Base-by-base conservation (phyloP, 2,329 filamentous ascomycete species). In the Ceratocystis harringtonii region DNA sequence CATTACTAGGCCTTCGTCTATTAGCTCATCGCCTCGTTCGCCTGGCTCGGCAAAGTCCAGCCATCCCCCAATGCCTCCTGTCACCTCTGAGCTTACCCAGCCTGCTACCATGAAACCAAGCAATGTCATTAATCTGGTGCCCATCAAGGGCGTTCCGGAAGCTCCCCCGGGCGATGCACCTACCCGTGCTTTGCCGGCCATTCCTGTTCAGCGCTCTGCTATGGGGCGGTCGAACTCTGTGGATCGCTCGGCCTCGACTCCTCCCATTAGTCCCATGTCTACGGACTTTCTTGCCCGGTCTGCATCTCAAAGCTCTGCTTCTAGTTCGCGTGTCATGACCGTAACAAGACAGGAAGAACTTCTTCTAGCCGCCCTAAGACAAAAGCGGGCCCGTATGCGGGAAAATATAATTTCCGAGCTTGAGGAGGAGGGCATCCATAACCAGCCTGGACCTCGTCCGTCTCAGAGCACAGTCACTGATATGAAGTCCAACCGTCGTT, bases 311-410 rank as follows among this genome's bases (percentile, higher is more conserved):
- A 77, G 77, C 0, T 70, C 75, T 7, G 73, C 76, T 52, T 70
- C 69, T 1, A 68, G 74, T 43, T 73, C 73, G 32, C 78, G 81
- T 1, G 74, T 83, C 65, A 83, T 84, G 78, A 79, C 81, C 0
- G 80, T 84, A 19, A 84, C 81, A 0, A 77, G 75, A 3, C 81
- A 84, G 68, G 82, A 84, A 68, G 80, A 84, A 71, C 79, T 83
- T 76, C 75, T 84, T 0, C 74, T 84, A 3, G 78, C 81, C 1
- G 82, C 82, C 2, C 75, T 84, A 52, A 77, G 82, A 7, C 77
- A 80, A 69, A 83, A 82, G 74, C 76, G 81, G n/a, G 78, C 80
- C 2, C 74, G 75, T n/a, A 81, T 82, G 78, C 78, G 80, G 1
- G 77, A 81, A 68, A 77, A 75, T 2, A 74, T 78, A 19, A 72